Percentiles rank a stretch among this genome's conserved stretches.
These are phyloP conservation scores for Entomophthora muscae DNA, from an alignment of 371 early-diverging fungal species.

Conservation along the genomic window DNA sequence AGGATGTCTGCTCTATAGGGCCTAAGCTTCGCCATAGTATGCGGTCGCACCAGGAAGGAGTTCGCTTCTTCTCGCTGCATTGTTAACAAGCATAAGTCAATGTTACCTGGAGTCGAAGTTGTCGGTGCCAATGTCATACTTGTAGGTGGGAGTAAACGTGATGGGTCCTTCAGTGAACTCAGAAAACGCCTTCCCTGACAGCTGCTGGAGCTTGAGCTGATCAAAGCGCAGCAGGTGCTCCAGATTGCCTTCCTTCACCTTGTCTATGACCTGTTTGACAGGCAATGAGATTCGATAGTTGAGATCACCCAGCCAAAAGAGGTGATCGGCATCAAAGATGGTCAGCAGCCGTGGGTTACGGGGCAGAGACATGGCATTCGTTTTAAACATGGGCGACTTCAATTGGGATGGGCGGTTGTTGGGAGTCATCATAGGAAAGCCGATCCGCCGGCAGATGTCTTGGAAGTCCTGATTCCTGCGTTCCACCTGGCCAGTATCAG, in stretches of 20 bases:
- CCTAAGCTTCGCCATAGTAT: constrained; percentile 53
- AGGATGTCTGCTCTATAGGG: constrained; percentile 25
- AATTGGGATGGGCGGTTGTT: constrained; percentile 18
- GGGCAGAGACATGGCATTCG: constrained; percentile 6
- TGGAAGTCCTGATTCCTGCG: constrained; percentile 76
- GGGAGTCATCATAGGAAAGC: constrained; percentile 34
- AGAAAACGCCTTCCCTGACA: constrained; percentile 28
- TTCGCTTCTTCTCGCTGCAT: constrained; percentile 55
- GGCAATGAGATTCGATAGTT: constrained; percentile 72
- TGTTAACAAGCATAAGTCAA: background rate
- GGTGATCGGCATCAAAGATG: constrained; percentile 16
- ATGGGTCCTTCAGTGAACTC: constrained; percentile 68
- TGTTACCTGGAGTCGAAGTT: background rate
- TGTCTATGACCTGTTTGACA: constrained; percentile 29
- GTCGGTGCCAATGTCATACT: constrained; percentile 66
- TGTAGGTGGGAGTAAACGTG: constrained; percentile 81
- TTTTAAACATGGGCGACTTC: background rate
- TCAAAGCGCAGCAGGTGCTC: constrained; percentile 39
- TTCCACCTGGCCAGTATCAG: constrained; percentile 55
- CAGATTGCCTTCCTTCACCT: constrained; percentile 29
- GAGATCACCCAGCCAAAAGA: constrained; percentile 88
- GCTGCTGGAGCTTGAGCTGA: constrained; percentile 23
- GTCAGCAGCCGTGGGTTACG: background rate
- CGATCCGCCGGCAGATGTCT: constrained; percentile 53
- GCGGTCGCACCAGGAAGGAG: constrained; percentile 88